Conservation (phyloP, 768 basidiomycete genomes). For the Hericium coralloides region DNA sequence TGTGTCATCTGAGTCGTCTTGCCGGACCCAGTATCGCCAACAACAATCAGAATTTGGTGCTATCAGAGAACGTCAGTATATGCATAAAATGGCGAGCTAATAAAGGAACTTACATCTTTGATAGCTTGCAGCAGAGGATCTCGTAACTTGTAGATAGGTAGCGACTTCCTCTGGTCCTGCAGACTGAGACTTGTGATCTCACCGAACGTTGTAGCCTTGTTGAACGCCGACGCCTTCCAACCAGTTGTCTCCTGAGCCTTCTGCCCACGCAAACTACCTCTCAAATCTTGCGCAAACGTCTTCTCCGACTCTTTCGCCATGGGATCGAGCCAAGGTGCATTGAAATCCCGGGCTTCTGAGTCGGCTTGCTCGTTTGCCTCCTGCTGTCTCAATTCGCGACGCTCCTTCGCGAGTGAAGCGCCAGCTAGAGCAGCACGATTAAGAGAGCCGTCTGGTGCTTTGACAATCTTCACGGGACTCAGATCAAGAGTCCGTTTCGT, state of each 20-base stretch:
- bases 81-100: not conserved
- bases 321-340: constrained; percentile 94
- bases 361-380: constrained; percentile 93
- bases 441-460: constrained; percentile 95
- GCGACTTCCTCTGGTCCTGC: constrained; percentile 82
- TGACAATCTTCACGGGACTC: constrained; percentile 96
- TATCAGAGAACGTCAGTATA: constrained; percentile 25
- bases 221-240: constrained; percentile 90
- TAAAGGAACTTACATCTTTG: constrained; percentile 54
- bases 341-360: constrained; percentile 90
- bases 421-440: constrained; percentile 94
- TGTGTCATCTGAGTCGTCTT: constrained; percentile 99
- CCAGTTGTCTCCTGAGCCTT: constrained; percentile 75
- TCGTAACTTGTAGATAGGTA: constrained; percentile 94
- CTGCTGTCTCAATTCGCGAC: constrained; percentile 88
- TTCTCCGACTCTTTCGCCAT: constrained; percentile 86
- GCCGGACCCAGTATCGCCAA: constrained; percentile 97
- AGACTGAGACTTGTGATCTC: constrained; percentile 86
- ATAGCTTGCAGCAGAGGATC: constrained; percentile 88
- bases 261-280: constrained; percentile 74
- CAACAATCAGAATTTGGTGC: constrained; percentile 97
- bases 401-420: constrained; percentile 88
- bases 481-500: constrained; percentile 93
- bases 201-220: constrained; percentile 94
- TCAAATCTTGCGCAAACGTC: constrained; percentile 88